Conservation (phyloP, 148 eudicot genomes). For the Nyssa sinensis region DNA sequence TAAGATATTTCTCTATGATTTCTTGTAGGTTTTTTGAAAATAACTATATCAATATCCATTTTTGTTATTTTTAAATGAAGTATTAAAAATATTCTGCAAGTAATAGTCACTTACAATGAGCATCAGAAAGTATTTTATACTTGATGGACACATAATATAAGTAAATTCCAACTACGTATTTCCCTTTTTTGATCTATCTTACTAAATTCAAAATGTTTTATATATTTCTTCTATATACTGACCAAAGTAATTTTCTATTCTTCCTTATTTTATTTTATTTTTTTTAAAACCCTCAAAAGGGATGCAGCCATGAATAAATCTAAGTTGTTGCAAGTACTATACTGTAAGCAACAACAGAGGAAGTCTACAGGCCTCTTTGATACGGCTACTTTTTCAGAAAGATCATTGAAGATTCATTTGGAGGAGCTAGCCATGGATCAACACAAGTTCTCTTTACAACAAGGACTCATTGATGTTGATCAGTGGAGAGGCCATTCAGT, state of each 20-base stretch:
- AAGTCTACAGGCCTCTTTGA: constrained; percentile 21
- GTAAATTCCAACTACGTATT: not conserved
- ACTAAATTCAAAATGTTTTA: not conserved
- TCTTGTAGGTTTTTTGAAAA: too few relatives aligned
- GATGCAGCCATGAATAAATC: constrained; percentile 37
- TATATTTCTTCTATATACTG: not conserved
- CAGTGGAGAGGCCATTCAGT: constrained; percentile 76
- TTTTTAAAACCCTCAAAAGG: constrained; percentile 38
- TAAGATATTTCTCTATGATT: not conserved
- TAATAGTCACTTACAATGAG: not conserved
- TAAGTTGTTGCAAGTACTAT: constrained; percentile 41
- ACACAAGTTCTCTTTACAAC: constrained; percentile 53
- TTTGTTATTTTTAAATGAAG: not conserved
- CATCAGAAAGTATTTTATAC: not conserved
- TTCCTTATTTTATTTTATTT: not conserved
- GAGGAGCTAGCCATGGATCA: constrained; percentile 58
- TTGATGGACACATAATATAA: not conserved
- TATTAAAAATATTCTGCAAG: not conserved
- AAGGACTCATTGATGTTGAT: constrained; percentile 41
- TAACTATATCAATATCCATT: not conserved
- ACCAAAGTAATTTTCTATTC: not conserved
- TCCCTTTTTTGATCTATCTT: not conserved
- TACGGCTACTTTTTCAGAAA: constrained; percentile 23
- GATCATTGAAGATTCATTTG: constrained; percentile 35
- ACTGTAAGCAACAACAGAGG: constrained; percentile 35